Evolutionary conservation across 2,329 filamentous ascomycete species (phyloP).

Genomic region (Exophiala calicioides): DNA sequence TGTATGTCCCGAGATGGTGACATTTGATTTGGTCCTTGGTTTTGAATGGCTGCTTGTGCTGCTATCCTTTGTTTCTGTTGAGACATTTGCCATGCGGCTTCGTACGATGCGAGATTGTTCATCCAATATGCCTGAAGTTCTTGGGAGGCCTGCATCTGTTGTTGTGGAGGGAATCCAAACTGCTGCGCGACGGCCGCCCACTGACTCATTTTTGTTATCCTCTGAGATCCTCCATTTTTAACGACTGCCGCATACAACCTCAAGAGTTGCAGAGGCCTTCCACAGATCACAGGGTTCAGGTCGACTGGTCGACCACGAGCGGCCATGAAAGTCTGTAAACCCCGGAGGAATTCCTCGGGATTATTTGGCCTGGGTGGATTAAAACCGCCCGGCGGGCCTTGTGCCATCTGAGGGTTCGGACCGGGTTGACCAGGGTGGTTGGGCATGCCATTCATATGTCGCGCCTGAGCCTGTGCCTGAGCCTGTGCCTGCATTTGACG

Average conservation of each 20-base stretch:
- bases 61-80: conserved; percentile 47
- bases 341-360: conserved; percentile 73
- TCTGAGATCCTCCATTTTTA: conserved; percentile 75
- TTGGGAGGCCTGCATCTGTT: conserved; percentile 65
- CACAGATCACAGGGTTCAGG: conserved; percentile 69
- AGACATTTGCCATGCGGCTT: conserved; percentile 53
- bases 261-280: conserved; percentile 72
- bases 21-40: conserved; percentile 43
- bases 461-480: conserved; percentile 18
- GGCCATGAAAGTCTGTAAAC: conserved; percentile 75
- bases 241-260: conserved; percentile 76
- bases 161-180: conserved; percentile 61
- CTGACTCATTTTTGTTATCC: conserved; percentile 66
- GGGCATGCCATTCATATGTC: conserved; percentile 20
- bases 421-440: conserved; percentile 14
- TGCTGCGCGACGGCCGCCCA: conserved; percentile 73
- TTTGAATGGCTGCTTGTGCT: conserved; percentile 43
- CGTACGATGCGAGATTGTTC: conserved; percentile 73
- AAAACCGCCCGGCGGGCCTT: conserved; percentile 21
- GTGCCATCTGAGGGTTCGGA: conserved; percentile 22
- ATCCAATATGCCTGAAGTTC: conserved; percentile 75
- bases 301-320: conserved; percentile 73
- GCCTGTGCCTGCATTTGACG: conserved; percentile 53
- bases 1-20: conserved; percentile 39
- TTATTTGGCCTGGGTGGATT: conserved; percentile 37